These are phyloP conservation scores for Seiridium cupressi DNA, from an alignment of 2,329 filamentous ascomycete genomes.

Conservation along the genomic window DNA sequence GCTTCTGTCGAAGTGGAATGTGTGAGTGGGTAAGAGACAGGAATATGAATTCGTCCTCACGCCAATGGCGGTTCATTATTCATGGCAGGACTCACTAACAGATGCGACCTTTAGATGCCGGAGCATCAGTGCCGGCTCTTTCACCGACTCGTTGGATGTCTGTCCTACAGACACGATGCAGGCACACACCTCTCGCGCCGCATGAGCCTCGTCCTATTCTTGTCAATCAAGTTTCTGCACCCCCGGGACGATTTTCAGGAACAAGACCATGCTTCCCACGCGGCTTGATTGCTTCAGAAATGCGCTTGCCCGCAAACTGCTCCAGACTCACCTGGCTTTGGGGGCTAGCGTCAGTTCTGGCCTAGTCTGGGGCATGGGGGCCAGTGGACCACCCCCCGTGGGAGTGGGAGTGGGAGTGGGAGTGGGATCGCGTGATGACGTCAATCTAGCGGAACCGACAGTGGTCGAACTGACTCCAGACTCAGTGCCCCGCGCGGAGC, in stretches of 20 bases:
- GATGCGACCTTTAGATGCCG: too few species aligned
- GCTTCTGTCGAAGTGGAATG: too few species aligned
- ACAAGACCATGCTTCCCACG: not conserved
- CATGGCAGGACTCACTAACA: too few species aligned
- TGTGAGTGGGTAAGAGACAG: too few species aligned
- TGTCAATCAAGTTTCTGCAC: not conserved
- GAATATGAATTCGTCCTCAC: too few species aligned
- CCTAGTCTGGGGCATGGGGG: not conserved
- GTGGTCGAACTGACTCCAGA: not conserved
- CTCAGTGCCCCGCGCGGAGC: slow-evolving; percentile 7
- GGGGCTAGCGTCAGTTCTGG: not conserved
- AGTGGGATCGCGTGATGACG: not conserved
- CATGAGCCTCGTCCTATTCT: not conserved
- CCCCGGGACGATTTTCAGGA: not conserved
- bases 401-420: not conserved
- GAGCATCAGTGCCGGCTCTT: too few species aligned
- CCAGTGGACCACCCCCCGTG: not conserved
- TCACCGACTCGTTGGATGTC: too few species aligned
- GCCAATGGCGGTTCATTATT: too few species aligned
- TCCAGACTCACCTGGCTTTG: not conserved
- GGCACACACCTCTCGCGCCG: not conserved
- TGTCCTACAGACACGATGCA: not conserved
- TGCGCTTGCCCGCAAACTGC: not conserved
- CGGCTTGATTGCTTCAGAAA: not conserved
- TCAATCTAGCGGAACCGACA: not conserved